Evolutionary conservation across 73 alveolate species (phyloP).

Genomic region (Paramecium sonneborni): DNA sequence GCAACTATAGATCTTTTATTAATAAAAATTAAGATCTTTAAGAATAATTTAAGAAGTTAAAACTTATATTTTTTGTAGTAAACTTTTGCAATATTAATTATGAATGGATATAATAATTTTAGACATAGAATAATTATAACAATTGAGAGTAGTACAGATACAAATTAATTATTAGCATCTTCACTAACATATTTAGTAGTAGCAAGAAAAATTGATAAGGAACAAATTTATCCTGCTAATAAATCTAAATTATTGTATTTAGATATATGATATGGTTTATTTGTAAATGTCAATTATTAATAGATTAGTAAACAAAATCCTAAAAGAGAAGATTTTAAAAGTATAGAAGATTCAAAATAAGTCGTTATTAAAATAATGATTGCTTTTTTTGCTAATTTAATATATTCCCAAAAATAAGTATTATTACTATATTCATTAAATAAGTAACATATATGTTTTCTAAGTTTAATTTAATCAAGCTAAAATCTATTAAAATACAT

Average conservation of each 20-base stretch:
- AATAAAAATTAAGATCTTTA: too few species aligned
- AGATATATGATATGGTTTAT: neutral
- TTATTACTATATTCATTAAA: neutral
- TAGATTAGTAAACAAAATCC: neutral
- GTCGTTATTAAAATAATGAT: neutral
- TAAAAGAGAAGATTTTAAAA: neutral
- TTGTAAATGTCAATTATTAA: neutral
- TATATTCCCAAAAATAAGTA: neutral
- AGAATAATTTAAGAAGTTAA: too few species aligned
- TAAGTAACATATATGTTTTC: neutral
- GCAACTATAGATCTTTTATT: too few species aligned
- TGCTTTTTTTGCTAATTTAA: neutral
- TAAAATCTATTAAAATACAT: neutral
- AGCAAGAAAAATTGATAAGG: neutral
- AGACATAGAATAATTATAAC: too few species aligned
- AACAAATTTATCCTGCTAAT: neutral
- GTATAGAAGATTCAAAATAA: neutral
- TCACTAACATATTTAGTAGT: neutral
- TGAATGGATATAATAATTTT: too few species aligned
- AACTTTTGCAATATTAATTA: too few species aligned
- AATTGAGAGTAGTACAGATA: too few species aligned
- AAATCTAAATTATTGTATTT: neutral
- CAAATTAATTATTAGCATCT: too few species aligned
- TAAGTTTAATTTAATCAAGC: neutral
- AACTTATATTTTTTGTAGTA: too few species aligned